These are phyloP conservation scores for Coemansia sp. DNA, from an alignment of 192 early-diverging fungal genomes.

Conservation along the genomic window DNA sequence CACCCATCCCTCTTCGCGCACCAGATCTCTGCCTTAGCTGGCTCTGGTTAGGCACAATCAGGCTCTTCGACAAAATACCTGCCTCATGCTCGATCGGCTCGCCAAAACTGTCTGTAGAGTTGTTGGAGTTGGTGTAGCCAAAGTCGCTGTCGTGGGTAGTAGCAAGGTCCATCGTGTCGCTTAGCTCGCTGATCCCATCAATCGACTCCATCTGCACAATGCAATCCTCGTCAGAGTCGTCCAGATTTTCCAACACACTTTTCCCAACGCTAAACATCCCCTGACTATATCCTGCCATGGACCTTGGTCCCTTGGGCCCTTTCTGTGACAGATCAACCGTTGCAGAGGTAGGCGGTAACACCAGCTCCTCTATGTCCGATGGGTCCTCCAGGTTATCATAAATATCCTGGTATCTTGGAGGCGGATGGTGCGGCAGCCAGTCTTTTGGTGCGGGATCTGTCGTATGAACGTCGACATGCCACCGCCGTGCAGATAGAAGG, in stretches of 20 bases:
- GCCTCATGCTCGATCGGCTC: conserved; percentile 46
- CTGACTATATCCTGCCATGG: background rate
- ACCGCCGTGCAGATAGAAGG: conserved; percentile 16
- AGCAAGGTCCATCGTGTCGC: conserved; percentile 36
- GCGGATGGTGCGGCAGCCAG: conserved; percentile 10
- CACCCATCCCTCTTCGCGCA: background rate
- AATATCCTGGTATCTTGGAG: conserved; percentile 13
- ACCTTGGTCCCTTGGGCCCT: background rate
- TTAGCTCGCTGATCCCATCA: conserved; percentile 36
- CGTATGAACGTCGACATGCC: conserved; percentile 12
- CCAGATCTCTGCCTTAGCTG: conserved; percentile 1
- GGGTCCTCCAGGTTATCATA: conserved; percentile 26
- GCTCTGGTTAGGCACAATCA: conserved; percentile 10
- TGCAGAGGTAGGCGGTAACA: conserved; percentile 36
- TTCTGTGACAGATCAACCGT: background rate
- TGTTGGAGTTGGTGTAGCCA: conserved; percentile 36
- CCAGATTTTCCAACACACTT: background rate
- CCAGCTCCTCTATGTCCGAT: conserved; percentile 37
- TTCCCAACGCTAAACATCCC: background rate
- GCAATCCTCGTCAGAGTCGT: conserved; percentile 6
- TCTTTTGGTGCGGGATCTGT: conserved; percentile 3
- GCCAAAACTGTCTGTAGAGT: conserved; percentile 52
- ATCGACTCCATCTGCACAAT: conserved; percentile 50
- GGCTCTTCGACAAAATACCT: conserved; percentile 34
- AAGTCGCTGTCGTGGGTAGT: conserved; percentile 30